Conservation (phyloP, 2,329 filamentous ascomycete genomes). For the Beauveria scarabaeidicola region DNA sequence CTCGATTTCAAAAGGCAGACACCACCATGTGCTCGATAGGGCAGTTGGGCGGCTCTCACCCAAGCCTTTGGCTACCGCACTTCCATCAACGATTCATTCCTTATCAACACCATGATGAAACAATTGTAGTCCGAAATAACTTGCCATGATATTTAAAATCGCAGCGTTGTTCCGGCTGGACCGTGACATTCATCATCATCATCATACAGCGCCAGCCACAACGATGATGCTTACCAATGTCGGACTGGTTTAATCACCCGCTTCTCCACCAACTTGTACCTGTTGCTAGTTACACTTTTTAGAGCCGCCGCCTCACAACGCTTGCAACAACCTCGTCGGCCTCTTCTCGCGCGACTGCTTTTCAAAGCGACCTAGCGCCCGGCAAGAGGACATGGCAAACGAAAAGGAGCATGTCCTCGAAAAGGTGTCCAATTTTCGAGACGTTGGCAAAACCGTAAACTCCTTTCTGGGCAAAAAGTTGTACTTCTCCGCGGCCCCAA, state of each 20-base stretch:
- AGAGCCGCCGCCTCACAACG: neutral
- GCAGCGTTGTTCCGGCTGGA: too few species aligned
- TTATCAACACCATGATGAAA: too few species aligned
- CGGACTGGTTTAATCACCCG: too few species aligned
- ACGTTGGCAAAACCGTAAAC: slow-evolving; percentile 64
- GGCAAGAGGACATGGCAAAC: neutral
- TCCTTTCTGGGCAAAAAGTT: slow-evolving; percentile 46
- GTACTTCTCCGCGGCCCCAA: slow-evolving; percentile 14
- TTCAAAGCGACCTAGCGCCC: neutral
- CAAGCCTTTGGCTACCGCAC: too few species aligned
- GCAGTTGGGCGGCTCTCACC: too few species aligned
- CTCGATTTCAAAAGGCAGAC: neutral
- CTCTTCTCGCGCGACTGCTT: neutral
- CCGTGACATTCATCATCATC: neutral
- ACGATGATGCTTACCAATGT: neutral
- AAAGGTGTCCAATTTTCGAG: slow-evolving; percentile 56
- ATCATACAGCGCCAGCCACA: neutral
- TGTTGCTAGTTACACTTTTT: neutral
- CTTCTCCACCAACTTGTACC: neutral
- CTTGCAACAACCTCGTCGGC: neutral
- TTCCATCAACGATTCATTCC: too few species aligned
- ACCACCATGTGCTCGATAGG: neutral
- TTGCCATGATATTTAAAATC: too few species aligned
- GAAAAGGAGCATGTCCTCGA: slow-evolving; percentile 33
- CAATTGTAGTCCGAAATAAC: too few species aligned